A percentile compares a stretch with the other conserved stretches of the same genome.
These are phyloP conservation scores for Talaromyces amestolkiae DNA, from an alignment of 2,329 filamentous ascomycete species.

Conservation along the genomic window DNA sequence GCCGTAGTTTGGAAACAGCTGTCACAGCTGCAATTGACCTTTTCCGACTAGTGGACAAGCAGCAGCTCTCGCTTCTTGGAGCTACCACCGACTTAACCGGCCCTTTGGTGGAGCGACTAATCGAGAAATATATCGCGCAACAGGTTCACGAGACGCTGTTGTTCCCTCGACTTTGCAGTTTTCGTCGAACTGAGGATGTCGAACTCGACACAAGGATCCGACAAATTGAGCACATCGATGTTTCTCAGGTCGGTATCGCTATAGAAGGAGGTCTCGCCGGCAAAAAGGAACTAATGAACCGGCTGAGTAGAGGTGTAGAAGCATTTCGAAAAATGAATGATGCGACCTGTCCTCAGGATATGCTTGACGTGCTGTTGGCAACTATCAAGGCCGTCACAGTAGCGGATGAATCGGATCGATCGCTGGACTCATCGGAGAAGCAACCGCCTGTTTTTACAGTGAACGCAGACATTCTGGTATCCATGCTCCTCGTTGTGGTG, in stretches of 20 bases:
- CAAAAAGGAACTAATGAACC: conserved; percentile 76
- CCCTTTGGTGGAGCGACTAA: conserved; percentile 84
- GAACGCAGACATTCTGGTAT: conserved; percentile 90
- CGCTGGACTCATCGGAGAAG: conserved; percentile 50
- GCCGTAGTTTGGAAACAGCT: conserved; percentile 82
- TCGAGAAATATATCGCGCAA: conserved; percentile 91
- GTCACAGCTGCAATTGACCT: conserved; percentile 92
- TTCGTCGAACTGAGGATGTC: conserved; percentile 77
- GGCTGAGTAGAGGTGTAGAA: conserved; percentile 75
- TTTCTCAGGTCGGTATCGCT: conserved; percentile 87
- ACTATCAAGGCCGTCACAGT: conserved; percentile 82
- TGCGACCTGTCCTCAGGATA: conserved; percentile 79
- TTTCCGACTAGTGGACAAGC: conserved; percentile 93
- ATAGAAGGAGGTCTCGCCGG: conserved; percentile 75
- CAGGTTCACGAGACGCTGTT: conserved; percentile 82
- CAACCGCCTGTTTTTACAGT: conserved; percentile 59
- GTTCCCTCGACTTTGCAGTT: conserved; percentile 75
- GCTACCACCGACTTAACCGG: conserved; percentile 93
- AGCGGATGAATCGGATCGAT: conserved; percentile 47
- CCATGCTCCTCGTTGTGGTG: conserved; percentile 83
- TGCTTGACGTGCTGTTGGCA: conserved; percentile 75
- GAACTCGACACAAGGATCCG: conserved; percentile 86
- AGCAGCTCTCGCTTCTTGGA: conserved; percentile 85
- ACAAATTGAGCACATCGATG: conserved; percentile 90
- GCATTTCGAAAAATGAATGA: conserved; percentile 82